Conservation (phyloP, 371 early-diverging fungal species). For the Lichtheimia ramosa region DNA sequence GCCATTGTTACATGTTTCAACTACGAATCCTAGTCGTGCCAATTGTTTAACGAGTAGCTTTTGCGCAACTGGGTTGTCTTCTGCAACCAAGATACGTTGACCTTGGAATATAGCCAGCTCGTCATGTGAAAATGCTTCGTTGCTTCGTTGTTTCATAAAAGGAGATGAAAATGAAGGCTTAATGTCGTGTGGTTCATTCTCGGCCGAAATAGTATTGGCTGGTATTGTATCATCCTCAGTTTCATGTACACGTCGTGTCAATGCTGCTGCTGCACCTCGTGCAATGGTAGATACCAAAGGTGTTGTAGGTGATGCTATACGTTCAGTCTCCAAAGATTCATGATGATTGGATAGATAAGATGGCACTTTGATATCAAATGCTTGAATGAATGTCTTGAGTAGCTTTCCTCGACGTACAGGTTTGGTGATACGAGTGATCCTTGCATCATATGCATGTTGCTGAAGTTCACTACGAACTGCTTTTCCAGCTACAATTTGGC, state of each 20-base stretch:
- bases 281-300: neutral
- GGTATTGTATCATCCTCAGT: neutral
- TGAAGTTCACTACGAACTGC: slow-evolving; percentile 5
- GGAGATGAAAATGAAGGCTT: slow-evolving; percentile 15
- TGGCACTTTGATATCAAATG: slow-evolving; percentile 1
- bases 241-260: neutral
- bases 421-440: slow-evolving; percentile 49
- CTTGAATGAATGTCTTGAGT: slow-evolving; percentile 27
- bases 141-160: slow-evolving; percentile 14
- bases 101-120: slow-evolving; percentile 43
- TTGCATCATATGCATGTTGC: slow-evolving; percentile 16
- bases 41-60: slow-evolving; percentile 44
- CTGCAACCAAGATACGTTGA: slow-evolving; percentile 40
- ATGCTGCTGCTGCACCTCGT: neutral
- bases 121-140: slow-evolving; percentile 33
- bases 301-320: neutral
- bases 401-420: slow-evolving; percentile 52
- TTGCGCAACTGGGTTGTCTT: slow-evolving; percentile 46
- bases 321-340: neutral
- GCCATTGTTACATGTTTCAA: slow-evolving; percentile 45
- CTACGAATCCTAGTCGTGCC: slow-evolving; percentile 32
- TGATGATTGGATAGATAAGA: neutral
- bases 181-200: slow-evolving; percentile 8
- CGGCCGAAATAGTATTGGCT: neutral
- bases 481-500: slow-evolving; percentile 13